Evolutionary conservation across 163 green algal species (phyloP), one percentile per base, ranked within the genome.

Genomic region (Picocystis sp.): DNA sequence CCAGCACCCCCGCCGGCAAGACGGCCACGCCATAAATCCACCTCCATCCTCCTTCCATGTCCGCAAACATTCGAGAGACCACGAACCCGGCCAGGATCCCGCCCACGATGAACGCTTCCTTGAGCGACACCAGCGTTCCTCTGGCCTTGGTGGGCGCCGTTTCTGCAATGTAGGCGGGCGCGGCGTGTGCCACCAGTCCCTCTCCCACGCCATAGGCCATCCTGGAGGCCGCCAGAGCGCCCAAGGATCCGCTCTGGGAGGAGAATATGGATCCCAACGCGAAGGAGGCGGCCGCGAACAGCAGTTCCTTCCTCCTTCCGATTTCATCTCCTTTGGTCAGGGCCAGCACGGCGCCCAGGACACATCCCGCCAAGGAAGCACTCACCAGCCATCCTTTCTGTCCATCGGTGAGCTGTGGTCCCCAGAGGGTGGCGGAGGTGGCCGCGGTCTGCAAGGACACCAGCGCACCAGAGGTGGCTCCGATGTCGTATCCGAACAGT

Each of bases 401-500:
- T 33, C 44, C 22, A 24, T 50, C 44, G 22, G 21, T 33, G 5
- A 50, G 44, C 21, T 50, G 44, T 50, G 44, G 22, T 50, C 21
- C 22, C 44, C 44, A 50, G 3, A 50, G 8, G 44, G 22, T 23
- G 44, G 44, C 38, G 45, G 29, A 56, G 1, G 63, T 69, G 3
- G 47, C 45, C 13, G 64, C 43, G 57, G 58, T 79, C 8, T 74
- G 81, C 47, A 88, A 57, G 15, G 79, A 82, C 0, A 73, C 49
- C 8, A 95, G 57, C 11, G 84, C 86, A n/a, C 82, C 82, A 10
- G 61, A 81, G 1, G 77, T 92, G 17, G 81, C 79, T 3, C 85
- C 85, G 19, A 94, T 93, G 66, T 94, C 85, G 60, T 83, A 92
- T 3, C 83, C 84, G 65, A 94, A 94, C 29, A 93, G 66, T 12